Evolutionary conservation across 768 basidiomycete genomes (phyloP).

Genomic region (Xerocomus potaroensis): DNA sequence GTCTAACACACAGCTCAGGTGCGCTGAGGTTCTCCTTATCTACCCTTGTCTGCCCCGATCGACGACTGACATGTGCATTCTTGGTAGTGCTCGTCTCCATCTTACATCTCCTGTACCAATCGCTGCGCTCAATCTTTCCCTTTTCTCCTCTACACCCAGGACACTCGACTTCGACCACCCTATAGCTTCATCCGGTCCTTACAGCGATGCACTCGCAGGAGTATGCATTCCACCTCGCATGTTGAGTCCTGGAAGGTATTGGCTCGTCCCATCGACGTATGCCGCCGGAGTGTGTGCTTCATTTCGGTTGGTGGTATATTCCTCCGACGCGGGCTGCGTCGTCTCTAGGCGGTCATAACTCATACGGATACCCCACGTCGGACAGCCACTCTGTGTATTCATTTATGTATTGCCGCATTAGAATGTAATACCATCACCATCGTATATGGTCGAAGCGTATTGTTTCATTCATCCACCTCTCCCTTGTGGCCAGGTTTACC

Average conservation of each 20-base stretch:
- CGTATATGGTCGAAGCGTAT: neutral
- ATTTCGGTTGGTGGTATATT: constrained; percentile 63
- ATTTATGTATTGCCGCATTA: too few relatives aligned
- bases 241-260: constrained; percentile 60
- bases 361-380: neutral
- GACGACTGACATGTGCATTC: neutral
- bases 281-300: constrained; percentile 49
- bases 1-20: constrained; percentile 55
- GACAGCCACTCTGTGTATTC: neutral
- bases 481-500: neutral
- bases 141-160: constrained; percentile 34
- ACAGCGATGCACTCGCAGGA: constrained; percentile 71
- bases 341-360: constrained; percentile 11
- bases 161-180: constrained; percentile 32
- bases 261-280: constrained; percentile 71
- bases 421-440: neutral
- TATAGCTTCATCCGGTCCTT: constrained; percentile 72
- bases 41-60: constrained; percentile 25
- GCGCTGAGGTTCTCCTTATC: constrained; percentile 15
- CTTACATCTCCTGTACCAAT: constrained; percentile 41
- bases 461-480: neutral
- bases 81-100: constrained; percentile 64
- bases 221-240: constrained; percentile 54
- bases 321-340: constrained; percentile 33
- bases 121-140: constrained; percentile 55